Conservation (phyloP, 2,329 filamentous ascomycete genomes). For the Penicillium aurantiogriseum region DNA sequence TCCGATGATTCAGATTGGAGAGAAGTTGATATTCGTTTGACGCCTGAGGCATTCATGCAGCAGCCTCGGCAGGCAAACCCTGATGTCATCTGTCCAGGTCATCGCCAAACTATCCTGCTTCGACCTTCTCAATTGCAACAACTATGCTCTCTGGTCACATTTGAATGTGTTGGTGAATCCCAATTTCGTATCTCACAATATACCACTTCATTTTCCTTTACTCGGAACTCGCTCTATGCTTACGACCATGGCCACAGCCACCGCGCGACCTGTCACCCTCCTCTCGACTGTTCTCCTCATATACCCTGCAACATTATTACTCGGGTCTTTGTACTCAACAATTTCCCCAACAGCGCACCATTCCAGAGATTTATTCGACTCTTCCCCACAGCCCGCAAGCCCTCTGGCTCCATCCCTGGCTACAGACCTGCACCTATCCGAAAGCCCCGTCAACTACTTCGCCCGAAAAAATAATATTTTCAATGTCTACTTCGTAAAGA, state of each 20-base stretch:
- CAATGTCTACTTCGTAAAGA: slow-evolving; percentile 91
- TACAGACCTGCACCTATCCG: slow-evolving; percentile 30
- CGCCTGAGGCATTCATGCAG: slow-evolving; percentile 6
- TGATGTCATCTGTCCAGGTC: slow-evolving; percentile 11
- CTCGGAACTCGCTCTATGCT: neutral
- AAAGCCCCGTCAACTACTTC: slow-evolving; percentile 65
- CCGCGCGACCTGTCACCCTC: slow-evolving; percentile 14
- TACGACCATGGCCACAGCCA: slow-evolving; percentile 19
- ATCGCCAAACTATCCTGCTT: slow-evolving; percentile 6
- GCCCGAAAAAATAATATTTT: slow-evolving; percentile 90
- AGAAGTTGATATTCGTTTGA: neutral
- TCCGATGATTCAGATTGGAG: neutral
- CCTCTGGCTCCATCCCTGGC: slow-evolving; percentile 38
- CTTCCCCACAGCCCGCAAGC: slow-evolving; percentile 55
- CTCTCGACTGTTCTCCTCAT: slow-evolving; percentile 66
- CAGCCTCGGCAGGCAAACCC: slow-evolving; percentile 11
- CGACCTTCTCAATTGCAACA: slow-evolving; percentile 5
- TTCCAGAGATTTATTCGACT: slow-evolving; percentile 11
- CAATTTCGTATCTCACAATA: neutral
- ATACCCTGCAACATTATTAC: slow-evolving; percentile 74
- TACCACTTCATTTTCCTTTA: neutral
- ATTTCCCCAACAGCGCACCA: slow-evolving; percentile 69
- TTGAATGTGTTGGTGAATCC: neutral
- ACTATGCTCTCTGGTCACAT: neutral
- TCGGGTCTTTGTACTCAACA: slow-evolving; percentile 77